Evolutionary conservation across 2,329 filamentous ascomycete species (phyloP).

Genomic region (Neocucurbitaria cava): DNA sequence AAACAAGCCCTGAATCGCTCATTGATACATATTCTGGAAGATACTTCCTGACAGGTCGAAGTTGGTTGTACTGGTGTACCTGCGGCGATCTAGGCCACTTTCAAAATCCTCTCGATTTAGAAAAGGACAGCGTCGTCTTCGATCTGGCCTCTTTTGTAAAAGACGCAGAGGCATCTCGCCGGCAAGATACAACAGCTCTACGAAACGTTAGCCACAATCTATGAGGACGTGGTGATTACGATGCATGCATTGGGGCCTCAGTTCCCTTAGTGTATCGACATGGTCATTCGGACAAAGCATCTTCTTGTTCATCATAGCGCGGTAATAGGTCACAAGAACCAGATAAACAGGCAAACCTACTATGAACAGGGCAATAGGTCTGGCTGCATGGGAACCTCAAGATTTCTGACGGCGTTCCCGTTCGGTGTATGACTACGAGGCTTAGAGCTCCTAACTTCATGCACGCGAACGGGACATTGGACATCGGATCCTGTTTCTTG

Average conservation of each 20-base stretch:
- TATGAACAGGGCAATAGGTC: not conserved
- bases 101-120: not conserved
- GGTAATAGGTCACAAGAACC: not conserved
- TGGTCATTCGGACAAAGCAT: not conserved
- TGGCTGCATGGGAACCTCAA: not conserved
- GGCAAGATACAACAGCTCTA: not conserved
- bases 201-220: not conserved
- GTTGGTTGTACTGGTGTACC: too few relatives aligned
- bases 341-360: not conserved
- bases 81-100: not conserved
- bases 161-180: not conserved
- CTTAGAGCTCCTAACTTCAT: too few relatives aligned
- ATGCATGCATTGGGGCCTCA: not conserved
- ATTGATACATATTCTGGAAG: too few relatives aligned
- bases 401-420: too few relatives aligned
- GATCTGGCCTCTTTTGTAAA: not conserved
- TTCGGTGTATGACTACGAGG: too few relatives aligned
- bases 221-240: not conserved
- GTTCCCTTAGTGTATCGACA: not conserved
- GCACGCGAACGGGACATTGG: too few relatives aligned
- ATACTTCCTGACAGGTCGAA: too few relatives aligned
- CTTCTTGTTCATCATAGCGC: not conserved
- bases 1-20: too few relatives aligned
- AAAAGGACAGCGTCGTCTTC: not conserved
- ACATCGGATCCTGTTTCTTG: too few relatives aligned